Evolutionary conservation across 2,329 filamentous ascomycete species (phyloP).

Genomic region (Amphichorda felina): DNA sequence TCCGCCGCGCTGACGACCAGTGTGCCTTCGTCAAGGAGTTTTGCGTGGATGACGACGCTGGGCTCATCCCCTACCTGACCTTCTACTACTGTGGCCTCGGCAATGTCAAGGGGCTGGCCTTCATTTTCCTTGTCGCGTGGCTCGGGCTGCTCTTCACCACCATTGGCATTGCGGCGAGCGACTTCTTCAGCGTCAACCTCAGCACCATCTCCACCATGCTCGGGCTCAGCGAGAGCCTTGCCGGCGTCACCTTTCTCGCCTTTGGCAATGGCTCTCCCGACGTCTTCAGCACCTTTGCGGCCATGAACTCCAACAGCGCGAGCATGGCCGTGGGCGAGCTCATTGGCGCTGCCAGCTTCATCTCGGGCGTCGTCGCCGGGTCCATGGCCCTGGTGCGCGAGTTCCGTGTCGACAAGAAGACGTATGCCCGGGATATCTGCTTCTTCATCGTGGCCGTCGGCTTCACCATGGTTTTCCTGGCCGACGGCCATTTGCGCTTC

Average conservation of each 20-base stretch:
- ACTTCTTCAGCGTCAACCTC: slow-evolving; percentile 96
- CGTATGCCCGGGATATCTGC: slow-evolving; percentile 80
- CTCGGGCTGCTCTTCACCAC: slow-evolving; percentile 85
- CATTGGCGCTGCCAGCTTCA: slow-evolving; percentile 90
- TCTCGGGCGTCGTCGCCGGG: slow-evolving; percentile 89
- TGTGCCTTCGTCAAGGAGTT: slow-evolving; percentile 77
- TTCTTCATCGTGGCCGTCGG: slow-evolving; percentile 83
- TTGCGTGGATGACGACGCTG: slow-evolving; percentile 82
- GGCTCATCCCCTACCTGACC: slow-evolving; percentile 75
- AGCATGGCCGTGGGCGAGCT: slow-evolving; percentile 92
- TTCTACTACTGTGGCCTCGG: slow-evolving; percentile 80
- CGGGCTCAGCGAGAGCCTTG: slow-evolving; percentile 90
- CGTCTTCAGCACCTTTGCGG: slow-evolving; percentile 96
- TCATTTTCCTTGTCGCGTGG: slow-evolving; percentile 69
- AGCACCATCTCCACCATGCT: slow-evolving; percentile 83
- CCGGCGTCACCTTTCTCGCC: slow-evolving; percentile 90
- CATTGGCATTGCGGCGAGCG: slow-evolving; percentile 93
- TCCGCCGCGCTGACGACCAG: slow-evolving; percentile 67
- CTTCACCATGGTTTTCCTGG: slow-evolving; percentile 80
- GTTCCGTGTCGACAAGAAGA: slow-evolving; percentile 80
- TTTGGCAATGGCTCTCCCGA: slow-evolving; percentile 98
- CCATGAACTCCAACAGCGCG: slow-evolving; percentile 95
- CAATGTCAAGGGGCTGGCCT: slow-evolving; percentile 62
- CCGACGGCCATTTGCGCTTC: slow-evolving; percentile 69
- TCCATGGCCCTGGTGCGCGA: slow-evolving; percentile 96